Evolutionary conservation across 306 rosid species (phyloP).

Genomic region (apple (Malus domestica)): ASM211411v1 NC_041798.1:35315501-35316000

Average conservation of each 20-base stretch:
- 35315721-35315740: constrained; percentile 28
- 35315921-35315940: neutral
- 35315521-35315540: neutral
- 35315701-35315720: constrained; percentile 36
- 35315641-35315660: constrained; percentile 98
- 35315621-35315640: neutral
- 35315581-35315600: neutral
- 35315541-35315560: neutral
- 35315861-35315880: neutral
- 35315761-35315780: constrained; percentile 86
- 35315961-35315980: neutral
- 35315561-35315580: neutral
- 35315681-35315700: constrained; percentile 69
- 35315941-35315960: neutral
- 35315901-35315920: neutral
- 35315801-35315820: neutral
- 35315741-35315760: constrained; percentile 65
- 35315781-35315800: neutral
- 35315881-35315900: neutral
- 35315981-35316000: neutral
- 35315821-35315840: neutral
- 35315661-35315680: constrained; percentile 84
- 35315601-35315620: neutral
- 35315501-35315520: neutral
- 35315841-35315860: neutral